Percentiles rank a stretch among this genome's conserved stretches.
These are phyloP conservation scores for Trichoderma sp. DNA, from an alignment of 2,329 filamentous ascomycete genomes.

Conservation along the genomic window DNA sequence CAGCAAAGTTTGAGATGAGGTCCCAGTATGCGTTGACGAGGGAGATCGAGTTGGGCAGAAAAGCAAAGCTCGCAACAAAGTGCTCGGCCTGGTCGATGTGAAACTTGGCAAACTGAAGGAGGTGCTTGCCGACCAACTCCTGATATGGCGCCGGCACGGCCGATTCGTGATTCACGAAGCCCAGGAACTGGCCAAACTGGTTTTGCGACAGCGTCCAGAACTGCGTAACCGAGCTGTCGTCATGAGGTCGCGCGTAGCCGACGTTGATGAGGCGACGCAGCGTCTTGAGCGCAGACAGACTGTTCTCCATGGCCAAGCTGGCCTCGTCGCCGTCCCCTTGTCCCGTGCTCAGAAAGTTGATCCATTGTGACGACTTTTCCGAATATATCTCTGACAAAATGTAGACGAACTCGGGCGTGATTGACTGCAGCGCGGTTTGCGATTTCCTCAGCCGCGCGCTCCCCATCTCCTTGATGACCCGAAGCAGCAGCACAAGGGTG, in stretches of 20 bases:
- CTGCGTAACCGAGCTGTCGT: conserved; percentile 71
- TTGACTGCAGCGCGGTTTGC: conserved; percentile 73
- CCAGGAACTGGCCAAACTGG: conserved; percentile 77
- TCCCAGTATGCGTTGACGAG: conserved; percentile 85
- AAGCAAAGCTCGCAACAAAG: conserved; percentile 80
- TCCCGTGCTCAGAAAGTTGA: conserved; percentile 58
- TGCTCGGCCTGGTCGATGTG: conserved; percentile 81
- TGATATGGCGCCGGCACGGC: conserved; percentile 56
- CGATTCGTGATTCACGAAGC: conserved; percentile 61
- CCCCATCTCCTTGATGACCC: conserved; percentile 87
- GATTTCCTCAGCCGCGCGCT: conserved; percentile 76
- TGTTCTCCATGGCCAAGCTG: conserved; percentile 71
- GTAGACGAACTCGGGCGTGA: conserved; percentile 82
- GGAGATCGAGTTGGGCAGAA: conserved; percentile 76
- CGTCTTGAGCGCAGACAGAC: conserved; percentile 75
- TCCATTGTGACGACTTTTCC: conserved; percentile 71
- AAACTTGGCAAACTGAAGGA: conserved; percentile 87
- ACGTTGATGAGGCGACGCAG: conserved; percentile 76
- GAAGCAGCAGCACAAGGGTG: conserved; percentile 74
- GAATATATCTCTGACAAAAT: conserved; percentile 78
- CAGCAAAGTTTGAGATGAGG: conserved; percentile 74
- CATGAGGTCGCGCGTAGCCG: conserved; percentile 82
- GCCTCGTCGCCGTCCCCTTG: conserved; percentile 61
- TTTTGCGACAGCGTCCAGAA: conserved; percentile 80
- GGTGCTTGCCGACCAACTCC: conserved; percentile 75